These are phyloP conservation scores for Suillus brevipes DNA, from an alignment of 768 basidiomycete species.

Conservation along the genomic window DNA sequence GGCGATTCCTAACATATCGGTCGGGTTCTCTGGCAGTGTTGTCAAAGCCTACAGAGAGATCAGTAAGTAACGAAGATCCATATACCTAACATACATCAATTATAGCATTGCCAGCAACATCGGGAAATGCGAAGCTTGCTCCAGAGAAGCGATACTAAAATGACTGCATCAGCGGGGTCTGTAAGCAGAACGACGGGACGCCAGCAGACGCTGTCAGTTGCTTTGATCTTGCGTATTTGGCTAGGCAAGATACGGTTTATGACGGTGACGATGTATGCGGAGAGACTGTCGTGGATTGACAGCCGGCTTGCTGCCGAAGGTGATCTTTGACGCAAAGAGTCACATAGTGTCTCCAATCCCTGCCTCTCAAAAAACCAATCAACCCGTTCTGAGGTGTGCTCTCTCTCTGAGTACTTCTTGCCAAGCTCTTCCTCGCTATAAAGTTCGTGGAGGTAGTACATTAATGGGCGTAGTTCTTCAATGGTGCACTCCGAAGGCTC, in stretches of 20 bases:
- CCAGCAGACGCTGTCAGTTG: slow-evolving; percentile 27
- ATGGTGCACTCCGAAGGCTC: slow-evolving; percentile 15
- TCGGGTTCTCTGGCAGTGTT: slow-evolving; percentile 10
- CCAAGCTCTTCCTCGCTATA: slow-evolving; percentile 21
- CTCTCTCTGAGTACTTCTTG: slow-evolving; percentile 12
- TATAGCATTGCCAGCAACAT: slow-evolving; percentile 23
- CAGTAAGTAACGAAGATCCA: neutral
- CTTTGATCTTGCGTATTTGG: slow-evolving; percentile 24
- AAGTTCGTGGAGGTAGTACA: slow-evolving; percentile 27
- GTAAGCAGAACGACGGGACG: neutral
- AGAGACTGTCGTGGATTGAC: slow-evolving; percentile 32
- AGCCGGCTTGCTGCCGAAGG: slow-evolving; percentile 4
- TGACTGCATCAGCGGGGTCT: neutral
- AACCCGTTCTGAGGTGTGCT: slow-evolving; percentile 17
- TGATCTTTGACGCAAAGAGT: slow-evolving; percentile 8
- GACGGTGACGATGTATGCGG: slow-evolving; percentile 26
- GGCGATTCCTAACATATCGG: slow-evolving; percentile 21
- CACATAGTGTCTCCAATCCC: slow-evolving; percentile 18
- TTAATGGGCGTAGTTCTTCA: slow-evolving; percentile 18
- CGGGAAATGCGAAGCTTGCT: slow-evolving; percentile 19
- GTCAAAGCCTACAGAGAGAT: slow-evolving; percentile 12
- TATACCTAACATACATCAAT: slow-evolving; percentile 17
- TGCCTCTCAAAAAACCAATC: slow-evolving; percentile 15
- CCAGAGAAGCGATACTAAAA: slow-evolving; percentile 20
- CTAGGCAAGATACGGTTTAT: slow-evolving; percentile 18